These are phyloP conservation scores for Vanilla planifolia DNA, from an alignment of 106 monocot genomes.

Conservation along the genomic window DNA sequence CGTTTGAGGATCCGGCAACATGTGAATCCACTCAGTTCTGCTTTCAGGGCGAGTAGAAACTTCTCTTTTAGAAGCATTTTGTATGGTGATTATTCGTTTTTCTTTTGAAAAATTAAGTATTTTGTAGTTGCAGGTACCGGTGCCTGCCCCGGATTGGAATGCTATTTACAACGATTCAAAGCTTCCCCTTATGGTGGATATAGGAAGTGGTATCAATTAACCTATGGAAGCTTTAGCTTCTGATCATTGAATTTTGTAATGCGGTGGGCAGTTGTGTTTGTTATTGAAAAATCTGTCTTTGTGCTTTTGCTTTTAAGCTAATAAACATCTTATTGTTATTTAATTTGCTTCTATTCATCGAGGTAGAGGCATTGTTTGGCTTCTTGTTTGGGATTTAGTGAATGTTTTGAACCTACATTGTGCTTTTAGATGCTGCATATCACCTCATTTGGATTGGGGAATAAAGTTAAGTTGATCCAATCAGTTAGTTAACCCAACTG, in stretches of 20 bases:
- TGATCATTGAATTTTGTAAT: background rate
- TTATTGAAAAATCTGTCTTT: background rate
- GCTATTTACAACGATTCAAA: slow-evolving; percentile 45
- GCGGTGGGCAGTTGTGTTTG: background rate
- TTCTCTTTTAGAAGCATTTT: background rate
- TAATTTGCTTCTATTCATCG: no score
- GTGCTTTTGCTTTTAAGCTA: background rate
- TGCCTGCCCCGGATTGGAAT: slow-evolving; percentile 53
- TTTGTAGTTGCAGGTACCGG: slow-evolving; percentile 38
- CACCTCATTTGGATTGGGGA: no score
- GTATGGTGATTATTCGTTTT: background rate
- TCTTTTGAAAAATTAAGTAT: background rate
- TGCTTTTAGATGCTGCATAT: no score
- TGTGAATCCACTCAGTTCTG: slow-evolving; percentile 82
- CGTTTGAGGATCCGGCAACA: slow-evolving; percentile 88
- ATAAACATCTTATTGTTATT: background rate
- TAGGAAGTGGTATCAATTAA: slow-evolving; percentile 76
- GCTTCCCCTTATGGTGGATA: slow-evolving; percentile 92
- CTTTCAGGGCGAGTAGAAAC: slow-evolving; percentile 46
- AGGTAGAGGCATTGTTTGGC: no score
- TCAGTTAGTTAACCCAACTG: no score
- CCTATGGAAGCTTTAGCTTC: background rate
- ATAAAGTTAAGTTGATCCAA: no score
- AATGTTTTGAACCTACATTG: no score
- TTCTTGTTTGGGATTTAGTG: no score